Base-by-base conservation (phyloP, 352 stramenopile genomes). In the Albugo candida region DNA sequence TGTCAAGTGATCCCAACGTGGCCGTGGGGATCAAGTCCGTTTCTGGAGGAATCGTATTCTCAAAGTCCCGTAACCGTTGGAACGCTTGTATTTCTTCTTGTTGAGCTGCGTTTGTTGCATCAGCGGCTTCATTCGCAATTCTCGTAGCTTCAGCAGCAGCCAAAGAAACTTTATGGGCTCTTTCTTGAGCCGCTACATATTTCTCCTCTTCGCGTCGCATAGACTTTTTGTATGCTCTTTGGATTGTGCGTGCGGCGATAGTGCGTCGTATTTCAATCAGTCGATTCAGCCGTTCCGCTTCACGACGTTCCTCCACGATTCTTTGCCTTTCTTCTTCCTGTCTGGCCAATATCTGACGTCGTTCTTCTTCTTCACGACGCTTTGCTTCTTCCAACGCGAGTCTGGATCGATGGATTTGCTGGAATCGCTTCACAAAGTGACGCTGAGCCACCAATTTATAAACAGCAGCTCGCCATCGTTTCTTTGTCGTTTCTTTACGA, bases 401-500 rank as follows among this genome's bases (percentile, higher is more conserved):
- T 17, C 75, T 71, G 41, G 64, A 60, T 62, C 86, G 86, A 59
- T 73, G 78, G 41, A 92, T 83, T 53, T 79, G 65, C 24, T 87
- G 64, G 6, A 92, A 53, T n/a, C 73, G 73, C 49, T 80, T 49
- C 35, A 85, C 65, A 49, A 86, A 88, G 54, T 84, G 72, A 27
- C 76, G 75, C 54, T 88, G 75, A 12, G 75, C 78, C n/a, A 71
- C 55, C 13, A 92, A 51, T 14, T 59, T 55, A 45, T 70, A 82
- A 35, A 78, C 67, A n/a, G 72, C 67, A 20, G 67, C 67, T 13
- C 78, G 60, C 78, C 78, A 92, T 49, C 78, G 75, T 50, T 71
- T 77, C 55, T 83, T 83, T 19, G 78, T 76, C 19, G 67, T 81
- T 52, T 87, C 65, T 58, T 86, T 79, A 52, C 74, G 80, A 49